Conservation (phyloP, 495 filamentous ascomycete genomes). For the Neurospora sp. region DNA sequence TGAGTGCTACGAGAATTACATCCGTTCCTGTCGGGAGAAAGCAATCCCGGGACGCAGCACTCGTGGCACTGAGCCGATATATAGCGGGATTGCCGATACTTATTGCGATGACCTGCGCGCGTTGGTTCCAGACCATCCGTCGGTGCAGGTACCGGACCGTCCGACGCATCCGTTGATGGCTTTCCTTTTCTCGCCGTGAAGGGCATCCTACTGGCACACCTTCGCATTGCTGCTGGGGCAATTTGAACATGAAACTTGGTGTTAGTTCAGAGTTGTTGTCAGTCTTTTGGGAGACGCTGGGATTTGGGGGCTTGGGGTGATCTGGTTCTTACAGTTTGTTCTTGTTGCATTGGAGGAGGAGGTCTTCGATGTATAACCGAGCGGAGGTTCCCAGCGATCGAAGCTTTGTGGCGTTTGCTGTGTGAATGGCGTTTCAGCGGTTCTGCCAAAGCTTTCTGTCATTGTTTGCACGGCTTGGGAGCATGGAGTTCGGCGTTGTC, state of each 20-base stretch:
- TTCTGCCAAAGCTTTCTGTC: background rate
- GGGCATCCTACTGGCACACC: background rate
- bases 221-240: background rate
- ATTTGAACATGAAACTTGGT: background rate
- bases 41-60: background rate
- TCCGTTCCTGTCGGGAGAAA: background rate
- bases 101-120: background rate
- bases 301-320: too few species aligned
- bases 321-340: background rate
- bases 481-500: background rate
- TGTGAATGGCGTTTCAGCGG: background rate
- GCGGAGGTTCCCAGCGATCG: background rate
- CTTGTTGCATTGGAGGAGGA: background rate
- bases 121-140: background rate
- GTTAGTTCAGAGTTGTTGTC: background rate
- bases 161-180: background rate
- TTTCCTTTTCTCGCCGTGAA: background rate
- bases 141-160: too few species aligned
- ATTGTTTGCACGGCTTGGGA: background rate
- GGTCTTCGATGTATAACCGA: background rate
- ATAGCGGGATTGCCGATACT: too few species aligned
- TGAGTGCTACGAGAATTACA: background rate
- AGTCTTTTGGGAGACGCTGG: background rate
- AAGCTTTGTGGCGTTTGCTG: background rate
- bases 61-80: background rate